Base-by-base conservation (phyloP, 805 yeast genomes). In the Lipomyces orientalis region DNA sequence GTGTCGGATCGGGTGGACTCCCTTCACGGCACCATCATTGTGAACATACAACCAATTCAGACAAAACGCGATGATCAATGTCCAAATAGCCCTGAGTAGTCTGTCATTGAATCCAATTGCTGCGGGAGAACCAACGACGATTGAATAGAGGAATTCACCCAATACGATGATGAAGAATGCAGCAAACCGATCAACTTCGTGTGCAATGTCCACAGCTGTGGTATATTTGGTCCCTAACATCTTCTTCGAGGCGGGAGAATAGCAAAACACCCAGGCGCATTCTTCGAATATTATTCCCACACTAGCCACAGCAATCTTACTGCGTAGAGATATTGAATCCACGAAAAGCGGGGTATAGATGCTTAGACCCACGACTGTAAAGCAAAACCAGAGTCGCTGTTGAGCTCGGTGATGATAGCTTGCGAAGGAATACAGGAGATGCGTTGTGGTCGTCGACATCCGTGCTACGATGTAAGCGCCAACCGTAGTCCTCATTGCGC, bases 161-260 rank as follows among this genome's bases (percentile, higher is more conserved):
- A 88, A 81, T 4, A 89, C 90, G 76, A 88, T 87, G 70, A 87
- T 82, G 63, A 81, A 87, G 73, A 88, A 88, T 0, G 87, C 85
- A 1, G 84, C 81, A 72, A 80, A 81, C 64, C 91, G 75, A 73
- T 88, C 91, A 34, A 86, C 88, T 73, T 87, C 90, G 73, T 88
- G 90, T 70, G 87, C 90, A 64, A 88, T 85, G 73, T 86, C 87
- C 67, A 87, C 74, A 0, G 90, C 90, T 0, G 91, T 86, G 10
- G 88, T 82, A 64, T 81, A 82, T 14, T 79, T 80, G 62, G 84
- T 74, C 10, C 79, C 76, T 68, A 87, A 64, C 22, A 75, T n/a
- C 43, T 74, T 79, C 72, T 86, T 86, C 65, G 80, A 76, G 74
- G 75, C 69, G 2, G 90, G 89, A 68, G 83, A 87, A 70, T 80